Base-by-base conservation (phyloP, 164 flowering plant species). In the Taxillus chinensis region DNA sequence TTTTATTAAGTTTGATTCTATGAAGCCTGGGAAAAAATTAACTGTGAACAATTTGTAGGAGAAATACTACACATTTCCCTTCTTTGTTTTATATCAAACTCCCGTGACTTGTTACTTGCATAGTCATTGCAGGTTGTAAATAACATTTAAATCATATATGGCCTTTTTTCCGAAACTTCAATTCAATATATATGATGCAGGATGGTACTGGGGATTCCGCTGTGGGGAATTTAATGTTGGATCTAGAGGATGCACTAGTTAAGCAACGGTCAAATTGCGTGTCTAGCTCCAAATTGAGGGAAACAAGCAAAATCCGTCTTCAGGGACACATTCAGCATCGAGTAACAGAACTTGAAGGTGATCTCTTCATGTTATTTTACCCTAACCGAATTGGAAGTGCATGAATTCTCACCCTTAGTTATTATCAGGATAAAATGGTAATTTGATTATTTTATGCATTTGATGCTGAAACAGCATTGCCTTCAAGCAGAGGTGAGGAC, bases 401-500 rank as follows among this genome's bases (percentile, higher is more conserved):
- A 27, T 0, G 27, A 27, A 27, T 27, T 27, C 27, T 27, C 27
- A 43, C 46, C 10, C 10, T 5, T 43, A 43, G 46, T 9, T 61
- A 8, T 10, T 15, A 14, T 37, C 7, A 37, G 12, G n/a, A 37
- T 50, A 50, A 50, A 41, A 13, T 43, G 3, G 40, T 27, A 39
- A 42, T 42, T 43, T 14, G 38, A 67, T 67, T 66, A 68, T 71
- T 64, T 27, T 45, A 51, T 46, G 59, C 53, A 57, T 68, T 27
- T 54, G 11, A n/a, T 75, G 41, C 71, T 67, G 64, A 67, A 71
- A 46, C 86, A 95, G 99, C 79, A 67, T 80, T 95, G 72, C 96
- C 99, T 61, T 68, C 96, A 67, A 89, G 78, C 72, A 85, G 87
- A 76, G 96, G 98, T 2, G 98, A 95, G 60, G 92, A 86, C 60